Conservation (phyloP, 2,329 filamentous ascomycete genomes). For the Stylonectria norvegica region DNA sequence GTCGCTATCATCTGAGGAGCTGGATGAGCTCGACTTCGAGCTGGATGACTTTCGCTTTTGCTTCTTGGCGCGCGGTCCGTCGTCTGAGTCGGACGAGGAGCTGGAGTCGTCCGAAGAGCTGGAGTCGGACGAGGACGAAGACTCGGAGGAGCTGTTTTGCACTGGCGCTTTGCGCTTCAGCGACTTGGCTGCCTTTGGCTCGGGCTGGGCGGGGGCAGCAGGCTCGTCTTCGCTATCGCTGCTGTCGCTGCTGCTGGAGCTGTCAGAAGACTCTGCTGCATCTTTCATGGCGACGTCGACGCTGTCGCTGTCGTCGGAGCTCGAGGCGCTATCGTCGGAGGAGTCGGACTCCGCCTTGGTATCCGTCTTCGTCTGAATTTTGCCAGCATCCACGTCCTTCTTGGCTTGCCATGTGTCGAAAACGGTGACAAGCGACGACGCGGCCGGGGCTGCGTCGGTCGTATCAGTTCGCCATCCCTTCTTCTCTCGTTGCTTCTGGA, state of each 20-base stretch:
- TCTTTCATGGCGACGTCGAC: conserved; percentile 49
- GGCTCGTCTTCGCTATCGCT: conserved; percentile 27
- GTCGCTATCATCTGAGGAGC: conserved; percentile 22
- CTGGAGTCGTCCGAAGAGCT: conserved; percentile 34
- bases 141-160: conserved; percentile 27
- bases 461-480: conserved; percentile 42
- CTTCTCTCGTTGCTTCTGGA: conserved; percentile 59
- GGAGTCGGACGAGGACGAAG: conserved; percentile 33
- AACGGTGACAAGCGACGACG: conserved; percentile 46
- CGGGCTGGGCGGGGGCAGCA: conserved; percentile 17
- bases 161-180: conserved; percentile 42
- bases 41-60: too few relatives aligned
- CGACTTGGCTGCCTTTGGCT: conserved; percentile 19
- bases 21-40: conserved; percentile 28
- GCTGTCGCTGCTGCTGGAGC: conserved; percentile 28
- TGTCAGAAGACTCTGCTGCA: conserved; percentile 28
- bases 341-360: conserved; percentile 14
- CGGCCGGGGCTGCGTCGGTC: conserved; percentile 11
- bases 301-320: conserved; percentile 31
- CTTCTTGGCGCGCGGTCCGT: conserved; percentile 53
- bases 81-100: conserved; percentile 42
- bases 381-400: conserved; percentile 15
- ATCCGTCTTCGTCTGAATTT: conserved; percentile 21
- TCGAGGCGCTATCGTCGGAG: conserved; percentile 26
- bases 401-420: conserved; percentile 49